phyloP scores from a whole-genome alignment of 2,329 filamentous ascomycete genomes.

The Zarea fungicola region DNA sequence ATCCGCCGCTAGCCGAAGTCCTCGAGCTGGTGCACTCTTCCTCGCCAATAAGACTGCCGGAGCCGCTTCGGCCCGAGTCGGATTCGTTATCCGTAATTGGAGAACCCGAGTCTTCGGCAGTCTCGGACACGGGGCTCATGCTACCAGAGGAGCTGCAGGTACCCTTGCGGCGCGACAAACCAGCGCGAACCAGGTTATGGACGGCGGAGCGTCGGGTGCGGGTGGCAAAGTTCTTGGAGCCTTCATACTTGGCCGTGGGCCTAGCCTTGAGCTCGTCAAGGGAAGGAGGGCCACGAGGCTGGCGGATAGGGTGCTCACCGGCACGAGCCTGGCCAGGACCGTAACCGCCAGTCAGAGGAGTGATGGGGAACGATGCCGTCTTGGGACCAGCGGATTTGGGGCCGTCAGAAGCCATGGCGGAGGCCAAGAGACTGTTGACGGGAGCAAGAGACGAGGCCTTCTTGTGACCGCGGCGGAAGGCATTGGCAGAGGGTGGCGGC shows the following conservation, averaged over 20 bases:
- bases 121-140: constrained; percentile 87
- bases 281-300: constrained; percentile 86
- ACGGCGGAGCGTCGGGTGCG: constrained; percentile 90
- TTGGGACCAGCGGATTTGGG: constrained; percentile 66
- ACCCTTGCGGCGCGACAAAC: constrained; percentile 76
- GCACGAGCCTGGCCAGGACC: constrained; percentile 89
- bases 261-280: constrained; percentile 86
- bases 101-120: constrained; percentile 60
- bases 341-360: constrained; percentile 78
- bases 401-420: constrained; percentile 34
- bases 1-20: constrained; percentile 66
- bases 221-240: constrained; percentile 94
- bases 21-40: constrained; percentile 66
- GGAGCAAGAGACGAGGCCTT: constrained; percentile 74
- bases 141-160: constrained; percentile 68
- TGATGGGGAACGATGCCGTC: constrained; percentile 72
- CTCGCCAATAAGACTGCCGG: constrained; percentile 75
- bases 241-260: constrained; percentile 88
- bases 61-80: constrained; percentile 65
- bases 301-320: constrained; percentile 88
- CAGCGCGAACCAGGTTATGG: constrained; percentile 84
- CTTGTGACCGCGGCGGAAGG: constrained; percentile 90
- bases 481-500: constrained; percentile 82
- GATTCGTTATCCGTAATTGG: constrained; percentile 70
- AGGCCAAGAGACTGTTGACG: constrained; percentile 45